Evolutionary conservation across 2,329 filamentous ascomycete species (phyloP).

Genomic region (Diaporthe eres): DNA sequence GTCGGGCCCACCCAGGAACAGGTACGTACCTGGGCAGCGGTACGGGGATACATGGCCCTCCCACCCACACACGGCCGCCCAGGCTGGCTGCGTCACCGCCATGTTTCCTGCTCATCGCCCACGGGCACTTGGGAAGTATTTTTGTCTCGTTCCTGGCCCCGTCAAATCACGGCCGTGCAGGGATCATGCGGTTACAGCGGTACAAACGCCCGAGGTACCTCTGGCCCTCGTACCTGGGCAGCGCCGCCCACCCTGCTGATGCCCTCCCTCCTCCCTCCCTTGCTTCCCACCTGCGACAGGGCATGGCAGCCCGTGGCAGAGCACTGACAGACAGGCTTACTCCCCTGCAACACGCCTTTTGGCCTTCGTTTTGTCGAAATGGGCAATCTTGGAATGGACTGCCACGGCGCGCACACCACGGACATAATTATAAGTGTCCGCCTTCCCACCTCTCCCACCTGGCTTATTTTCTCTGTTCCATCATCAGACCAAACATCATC

Average conservation of each 20-base stretch:
- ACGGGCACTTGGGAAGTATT: slow-evolving; percentile 32
- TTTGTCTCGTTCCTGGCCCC: slow-evolving; percentile 42
- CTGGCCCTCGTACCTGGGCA: slow-evolving; percentile 32
- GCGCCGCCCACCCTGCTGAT: slow-evolving; percentile 11
- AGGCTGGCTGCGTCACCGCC: slow-evolving; percentile 42
- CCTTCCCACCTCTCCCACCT: slow-evolving; percentile 29
- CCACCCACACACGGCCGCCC: slow-evolving; percentile 18
- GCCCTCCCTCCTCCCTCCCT: slow-evolving; percentile 31
- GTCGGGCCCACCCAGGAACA: slow-evolving; percentile 20
- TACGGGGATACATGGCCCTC: slow-evolving; percentile 28
- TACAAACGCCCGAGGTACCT: slow-evolving; percentile 41
- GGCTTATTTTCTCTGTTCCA: background rate
- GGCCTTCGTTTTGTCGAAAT: slow-evolving; percentile 38
- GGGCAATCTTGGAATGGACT: slow-evolving; percentile 32
- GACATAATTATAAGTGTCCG: slow-evolving; percentile 36
- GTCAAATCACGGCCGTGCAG: slow-evolving; percentile 39
- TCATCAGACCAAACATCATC: slow-evolving; percentile 35
- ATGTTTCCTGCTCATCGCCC: slow-evolving; percentile 31
- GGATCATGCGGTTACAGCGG: slow-evolving; percentile 42
- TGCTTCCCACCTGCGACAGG: slow-evolving; percentile 37
- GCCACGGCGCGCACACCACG: slow-evolving; percentile 27
- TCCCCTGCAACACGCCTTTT: slow-evolving; percentile 33
- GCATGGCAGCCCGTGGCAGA: slow-evolving; percentile 29
- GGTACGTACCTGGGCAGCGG: slow-evolving; percentile 37
- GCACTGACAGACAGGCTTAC: slow-evolving; percentile 35